A percentile compares a stretch with the other conserved stretches of the same genome.
These are phyloP conservation scores for Sicyos baderoa DNA, from an alignment of 306 rosid species.

Conservation along the genomic window DNA sequence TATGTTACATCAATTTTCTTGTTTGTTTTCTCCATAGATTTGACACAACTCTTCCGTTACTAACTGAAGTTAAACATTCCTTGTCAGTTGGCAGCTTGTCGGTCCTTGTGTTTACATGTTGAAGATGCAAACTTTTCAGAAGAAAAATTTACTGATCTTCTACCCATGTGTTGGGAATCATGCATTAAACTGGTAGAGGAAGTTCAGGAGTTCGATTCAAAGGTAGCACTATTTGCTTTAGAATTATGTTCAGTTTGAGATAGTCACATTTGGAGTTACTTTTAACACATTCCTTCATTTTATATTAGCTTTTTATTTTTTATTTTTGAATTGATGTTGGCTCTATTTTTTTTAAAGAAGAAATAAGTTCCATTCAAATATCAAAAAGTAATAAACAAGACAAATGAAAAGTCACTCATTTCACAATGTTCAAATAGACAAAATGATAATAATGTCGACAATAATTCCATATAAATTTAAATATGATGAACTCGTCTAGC, in stretches of 20 bases:
- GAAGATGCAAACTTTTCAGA: slow-evolving; percentile 93
- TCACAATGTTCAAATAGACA: not conserved
- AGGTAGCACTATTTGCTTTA: slow-evolving; percentile 44
- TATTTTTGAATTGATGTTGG: not conserved
- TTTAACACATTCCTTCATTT: not conserved
- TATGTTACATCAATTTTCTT: not conserved
- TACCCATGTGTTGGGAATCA: slow-evolving; percentile 83
- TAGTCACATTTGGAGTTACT: not conserved
- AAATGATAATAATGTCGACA: not conserved
- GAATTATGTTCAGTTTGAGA: slow-evolving; percentile 13
- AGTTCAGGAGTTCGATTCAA: slow-evolving; percentile 93
- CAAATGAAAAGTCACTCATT: not conserved
- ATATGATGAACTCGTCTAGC: not conserved
- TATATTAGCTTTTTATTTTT: not conserved
- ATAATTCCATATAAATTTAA: not conserved
- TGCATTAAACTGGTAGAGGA: slow-evolving; percentile 79
- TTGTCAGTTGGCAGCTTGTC: slow-evolving; percentile 88
- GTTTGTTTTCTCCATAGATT: slow-evolving; percentile 19
- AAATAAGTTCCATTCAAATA: not conserved
- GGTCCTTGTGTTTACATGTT: slow-evolving; percentile 71
- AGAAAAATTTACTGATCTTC: slow-evolving; percentile 74
- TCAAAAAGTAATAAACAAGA: not conserved
- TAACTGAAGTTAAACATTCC: slow-evolving; percentile 24
- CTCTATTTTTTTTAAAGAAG: not conserved
- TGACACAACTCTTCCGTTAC: slow-evolving; percentile 18